A percentile compares a stretch with the other conserved stretches of the same genome.
Conservation (phyloP, 192 early-diverging fungal genomes). For the Geranomyces variabilis region DNA sequence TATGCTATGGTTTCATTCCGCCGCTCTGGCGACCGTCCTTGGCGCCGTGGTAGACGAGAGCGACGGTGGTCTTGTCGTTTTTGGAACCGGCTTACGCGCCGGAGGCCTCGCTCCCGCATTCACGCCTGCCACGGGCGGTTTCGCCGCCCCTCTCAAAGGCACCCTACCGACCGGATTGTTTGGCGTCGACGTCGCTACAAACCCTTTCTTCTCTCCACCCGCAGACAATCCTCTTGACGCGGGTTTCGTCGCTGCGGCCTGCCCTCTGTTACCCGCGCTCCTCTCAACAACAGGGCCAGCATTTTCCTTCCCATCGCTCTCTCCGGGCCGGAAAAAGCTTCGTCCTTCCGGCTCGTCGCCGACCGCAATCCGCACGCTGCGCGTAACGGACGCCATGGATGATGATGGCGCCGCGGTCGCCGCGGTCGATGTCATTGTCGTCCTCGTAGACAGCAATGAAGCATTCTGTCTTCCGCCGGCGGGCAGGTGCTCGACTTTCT, state of each 20-base stretch:
- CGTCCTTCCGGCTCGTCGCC: constrained; percentile 1
- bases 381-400: too few relatives aligned
- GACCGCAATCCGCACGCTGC: constrained; percentile 19
- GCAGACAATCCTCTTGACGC: not conserved
- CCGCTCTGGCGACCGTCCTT: too few relatives aligned
- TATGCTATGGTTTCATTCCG: too few relatives aligned
- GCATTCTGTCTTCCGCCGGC: not conserved
- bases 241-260: not conserved
- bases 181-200: constrained; percentile 34
- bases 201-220: constrained; percentile 13
- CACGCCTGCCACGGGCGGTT: too few relatives aligned
- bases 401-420: not conserved
- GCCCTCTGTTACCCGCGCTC: not conserved
- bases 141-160: not conserved
- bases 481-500: not conserved
- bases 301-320: constrained; percentile 27
- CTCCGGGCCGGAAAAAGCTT: constrained; percentile 21
- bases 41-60: too few relatives aligned
- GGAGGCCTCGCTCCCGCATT: too few relatives aligned
- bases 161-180: not conserved
- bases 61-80: not conserved
- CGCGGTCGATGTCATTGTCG: not conserved
- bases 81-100: not conserved
- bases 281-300: not conserved
- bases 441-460: not conserved